Evolutionary conservation across 768 basidiomycete genomes (phyloP).

Genomic region (Boletus bicolor): DNA sequence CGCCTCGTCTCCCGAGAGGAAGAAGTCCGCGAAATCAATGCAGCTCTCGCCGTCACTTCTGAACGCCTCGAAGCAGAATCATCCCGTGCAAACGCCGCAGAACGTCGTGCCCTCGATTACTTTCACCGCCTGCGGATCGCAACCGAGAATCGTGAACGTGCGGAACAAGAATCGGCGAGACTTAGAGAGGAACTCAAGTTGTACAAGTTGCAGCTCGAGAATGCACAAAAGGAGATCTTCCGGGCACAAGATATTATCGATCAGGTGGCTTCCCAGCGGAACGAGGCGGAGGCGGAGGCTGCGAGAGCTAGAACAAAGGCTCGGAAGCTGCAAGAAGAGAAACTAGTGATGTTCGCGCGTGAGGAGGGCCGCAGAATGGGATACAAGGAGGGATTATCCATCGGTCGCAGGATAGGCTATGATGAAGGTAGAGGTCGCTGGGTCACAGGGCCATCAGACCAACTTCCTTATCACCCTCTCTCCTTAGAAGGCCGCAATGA

Average conservation of each 20-base stretch:
- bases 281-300: slow-evolving; percentile 45
- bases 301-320: slow-evolving; percentile 44
- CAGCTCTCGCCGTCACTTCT: slow-evolving; percentile 21
- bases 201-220: slow-evolving; percentile 45
- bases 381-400: slow-evolving; percentile 40
- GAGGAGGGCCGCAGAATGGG: slow-evolving; percentile 44
- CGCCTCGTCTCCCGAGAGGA: slow-evolving; percentile 30
- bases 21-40: slow-evolving; percentile 32
- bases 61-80: slow-evolving; percentile 42
- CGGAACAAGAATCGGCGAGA: slow-evolving; percentile 38
- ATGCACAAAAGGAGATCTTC: slow-evolving; percentile 43
- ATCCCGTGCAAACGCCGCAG: slow-evolving; percentile 42
- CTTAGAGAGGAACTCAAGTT: slow-evolving; percentile 42
- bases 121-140: slow-evolving; percentile 40
- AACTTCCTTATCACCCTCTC: slow-evolving; percentile 10
- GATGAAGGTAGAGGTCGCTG: slow-evolving; percentile 27
- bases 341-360: slow-evolving; percentile 37
- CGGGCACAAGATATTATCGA: slow-evolving; percentile 43
- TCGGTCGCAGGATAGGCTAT: slow-evolving; percentile 29
- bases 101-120: slow-evolving; percentile 45
- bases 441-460: slow-evolving; percentile 8
- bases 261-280: slow-evolving; percentile 40
- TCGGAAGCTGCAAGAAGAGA: slow-evolving; percentile 41
- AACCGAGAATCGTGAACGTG: slow-evolving; percentile 37
- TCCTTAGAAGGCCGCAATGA: slow-evolving; percentile 12